Evolutionary conservation across 2,329 filamentous ascomycete genomes (phyloP), one percentile per base, ranked within the genome.

Genomic region (Hypoxylon sp.): DNA sequence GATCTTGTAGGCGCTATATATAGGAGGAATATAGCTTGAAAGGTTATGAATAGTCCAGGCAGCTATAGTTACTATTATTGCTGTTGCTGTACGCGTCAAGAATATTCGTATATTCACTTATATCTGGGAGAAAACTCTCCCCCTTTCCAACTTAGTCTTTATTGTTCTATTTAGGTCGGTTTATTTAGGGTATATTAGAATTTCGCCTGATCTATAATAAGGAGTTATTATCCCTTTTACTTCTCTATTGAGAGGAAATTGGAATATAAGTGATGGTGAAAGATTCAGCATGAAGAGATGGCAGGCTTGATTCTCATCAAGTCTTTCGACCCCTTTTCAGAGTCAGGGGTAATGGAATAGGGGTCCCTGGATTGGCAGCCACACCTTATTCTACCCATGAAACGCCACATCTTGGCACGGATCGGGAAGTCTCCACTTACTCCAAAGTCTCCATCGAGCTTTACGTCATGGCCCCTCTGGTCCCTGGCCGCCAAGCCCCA

Each of bases 381-480:
- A 43, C 38, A 43, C 38, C 7, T 43, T 9, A 50, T 56, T 38
- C 46, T 43, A 67, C 60, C 65, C 60, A 45, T 56, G 60, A 13
- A 36, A 41, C 58, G 63, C 57, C 57, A 65, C 51, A 65, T n/a
- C 51, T 65, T 63, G 55, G 60, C 55, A 21, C 38, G n/a, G 25
- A 19, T 28, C 19, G n/a, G 36, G 9, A 6, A 17, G 14, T 55
- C 52, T 32, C 59, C 59, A 63, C 51, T 38, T 14, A 3, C 53
- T 19, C 56, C 51, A 13, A 41, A 11, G 30, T 45, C 34, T 48
- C 30, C 48, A 55, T 17, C 21, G 13, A 17, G 10, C 46, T 25
- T 34, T 68, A 65, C 66, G 66, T 68, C 66, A 68, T 68, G 9
- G 30, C 62, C 63, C 66, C 66, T 63, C 63, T 21, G 25, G 51